Evolutionary conservation across 495 filamentous ascomycete genomes (phyloP).

Genomic region (Amniculicola lignicola): DNA sequence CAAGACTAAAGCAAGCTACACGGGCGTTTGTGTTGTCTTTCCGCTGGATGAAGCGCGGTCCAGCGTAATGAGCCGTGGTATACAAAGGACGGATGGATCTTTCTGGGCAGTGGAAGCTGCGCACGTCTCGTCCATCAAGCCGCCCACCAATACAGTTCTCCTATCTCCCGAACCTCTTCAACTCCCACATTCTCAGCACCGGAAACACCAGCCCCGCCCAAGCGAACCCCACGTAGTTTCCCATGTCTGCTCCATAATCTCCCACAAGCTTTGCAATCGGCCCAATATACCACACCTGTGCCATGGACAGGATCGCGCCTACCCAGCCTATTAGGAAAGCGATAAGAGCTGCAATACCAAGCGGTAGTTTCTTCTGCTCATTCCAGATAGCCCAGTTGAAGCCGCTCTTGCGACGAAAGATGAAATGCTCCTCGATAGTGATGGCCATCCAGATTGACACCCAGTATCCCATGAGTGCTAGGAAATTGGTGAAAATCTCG

Average conservation of each 20-base stretch:
- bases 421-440: slow-evolving; percentile 50
- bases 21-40: no score
- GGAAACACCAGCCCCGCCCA: slow-evolving; percentile 44
- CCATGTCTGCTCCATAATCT: slow-evolving; percentile 58
- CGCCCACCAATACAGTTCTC: background rate
- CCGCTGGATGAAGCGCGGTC: no score
- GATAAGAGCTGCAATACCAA: slow-evolving; percentile 42
- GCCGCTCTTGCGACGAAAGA: slow-evolving; percentile 48
- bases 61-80: background rate
- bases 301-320: slow-evolving; percentile 44
- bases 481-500: slow-evolving; percentile 57
- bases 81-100: background rate
- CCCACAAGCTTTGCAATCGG: slow-evolving; percentile 46
- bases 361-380: slow-evolving; percentile 36
- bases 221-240: slow-evolving; percentile 46
- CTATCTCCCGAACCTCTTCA: slow-evolving; percentile 41
- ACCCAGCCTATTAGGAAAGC: slow-evolving; percentile 45
- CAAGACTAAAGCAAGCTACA: no score
- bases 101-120: background rate
- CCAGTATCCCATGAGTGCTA: slow-evolving; percentile 62
- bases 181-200: slow-evolving; percentile 40
- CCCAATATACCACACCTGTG: slow-evolving; percentile 46
- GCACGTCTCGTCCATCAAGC: background rate
- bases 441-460: slow-evolving; percentile 54
- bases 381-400: slow-evolving; percentile 47